A percentile compares a stretch with the other conserved stretches of the same genome.
phyloP scores from a whole-genome alignment of 75 land plant genomes.

The Picea glauca region DNA sequence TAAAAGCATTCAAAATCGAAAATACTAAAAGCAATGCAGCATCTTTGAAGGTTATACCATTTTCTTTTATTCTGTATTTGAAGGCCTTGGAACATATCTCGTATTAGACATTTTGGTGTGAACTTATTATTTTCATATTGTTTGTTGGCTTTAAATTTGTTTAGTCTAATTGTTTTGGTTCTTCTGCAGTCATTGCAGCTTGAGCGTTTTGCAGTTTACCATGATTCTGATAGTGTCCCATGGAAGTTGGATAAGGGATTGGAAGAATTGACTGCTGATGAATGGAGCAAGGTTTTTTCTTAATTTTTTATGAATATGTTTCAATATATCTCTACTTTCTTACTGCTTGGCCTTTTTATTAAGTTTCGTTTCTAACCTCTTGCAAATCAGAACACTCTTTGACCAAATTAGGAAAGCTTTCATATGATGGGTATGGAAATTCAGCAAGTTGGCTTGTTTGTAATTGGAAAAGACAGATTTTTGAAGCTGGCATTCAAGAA shows the following conservation, averaged over 20 bases:
- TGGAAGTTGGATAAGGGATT: slow-evolving; percentile 73
- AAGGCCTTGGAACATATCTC: too few species aligned
- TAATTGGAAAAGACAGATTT: slow-evolving; percentile 43
- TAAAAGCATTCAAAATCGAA: too few species aligned
- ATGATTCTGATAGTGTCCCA: slow-evolving; percentile 67
- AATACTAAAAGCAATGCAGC: too few species aligned
- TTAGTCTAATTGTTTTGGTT: not conserved
- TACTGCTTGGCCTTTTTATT: not conserved
- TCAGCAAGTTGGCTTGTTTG: slow-evolving; percentile 4
- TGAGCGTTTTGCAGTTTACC: slow-evolving; percentile 84
- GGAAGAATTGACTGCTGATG: slow-evolving; percentile 76
- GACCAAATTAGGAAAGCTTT: not conserved
- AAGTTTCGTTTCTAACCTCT: not conserved
- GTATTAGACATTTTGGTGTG: too few species aligned
- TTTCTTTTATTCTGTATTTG: too few species aligned
- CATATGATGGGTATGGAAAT: not conserved
- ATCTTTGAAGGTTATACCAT: too few species aligned
- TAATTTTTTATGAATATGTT: not conserved
- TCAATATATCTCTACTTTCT: not conserved
- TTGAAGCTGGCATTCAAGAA: slow-evolving; percentile 80
- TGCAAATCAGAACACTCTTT: not conserved
- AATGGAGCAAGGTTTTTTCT: slow-evolving; percentile 86
- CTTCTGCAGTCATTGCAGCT: slow-evolving; percentile 71
- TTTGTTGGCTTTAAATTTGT: not conserved
- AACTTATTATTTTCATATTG: not conserved